Base-by-base conservation (phyloP, 768 basidiomycete species). In the Mycena kentingensis region DNA sequence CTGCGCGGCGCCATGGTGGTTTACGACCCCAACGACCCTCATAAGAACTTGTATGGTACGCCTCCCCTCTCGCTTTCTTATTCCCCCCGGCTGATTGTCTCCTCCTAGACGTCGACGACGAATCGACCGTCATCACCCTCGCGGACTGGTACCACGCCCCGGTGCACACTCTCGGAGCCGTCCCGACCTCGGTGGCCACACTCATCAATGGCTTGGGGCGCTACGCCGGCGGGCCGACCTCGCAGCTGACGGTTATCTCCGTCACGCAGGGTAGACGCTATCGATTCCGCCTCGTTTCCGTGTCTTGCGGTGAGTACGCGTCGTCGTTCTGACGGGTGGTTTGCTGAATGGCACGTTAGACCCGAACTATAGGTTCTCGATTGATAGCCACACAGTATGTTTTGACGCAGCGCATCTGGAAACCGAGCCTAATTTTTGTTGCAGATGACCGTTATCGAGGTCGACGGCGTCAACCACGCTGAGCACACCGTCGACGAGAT, bases 371-470 rank as follows among this genome's bases (percentile, higher is more conserved):
- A 66, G 62, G 26, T 51, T 57, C 27, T 44, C 46, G 16, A 74
- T 81, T 28, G 76, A 79, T 55, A 67, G 70, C 10, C 79, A 81
- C 50, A 62, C 63, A n/a, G n/a, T n/a, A n/a, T n/a, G n/a, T n/a
- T n/a, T n/a, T n/a, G n/a, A n/a, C n/a, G n/a, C n/a, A n/a, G n/a
- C n/a, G n/a, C n/a, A n/a, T n/a, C n/a, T n/a, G n/a, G n/a, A n/a
- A n/a, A n/a, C n/a, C n/a, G n/a, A n/a, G n/a, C n/a, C n/a, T n/a
- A n/a, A n/a, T n/a, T n/a, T n/a, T n/a, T n/a, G n/a, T n/a, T n/a
- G n/a, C n/a, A n/a, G 4, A 59, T 81, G 70, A 81, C 76, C 4
- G 67, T 84, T 46, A 82, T 84, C 34, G 81, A 84, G 58, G 77
- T 66, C 4, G 82, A 83, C 36, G 76, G 46, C 18, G 49, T 53